Conservation (phyloP, 768 basidiomycete species). For the Hypholoma sublateritium region DNA sequence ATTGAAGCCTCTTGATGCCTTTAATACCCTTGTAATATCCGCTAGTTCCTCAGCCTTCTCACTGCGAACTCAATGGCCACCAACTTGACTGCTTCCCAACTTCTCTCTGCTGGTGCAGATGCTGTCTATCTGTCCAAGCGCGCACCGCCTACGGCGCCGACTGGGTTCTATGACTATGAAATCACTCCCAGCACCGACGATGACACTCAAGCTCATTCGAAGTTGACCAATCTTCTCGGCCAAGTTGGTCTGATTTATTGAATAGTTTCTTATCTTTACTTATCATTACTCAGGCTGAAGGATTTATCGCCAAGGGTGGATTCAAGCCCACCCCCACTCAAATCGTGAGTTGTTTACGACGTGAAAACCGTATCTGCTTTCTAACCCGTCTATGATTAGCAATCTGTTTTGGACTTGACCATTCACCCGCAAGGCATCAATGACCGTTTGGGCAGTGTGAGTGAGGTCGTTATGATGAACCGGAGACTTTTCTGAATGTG, state of each 20-base stretch:
- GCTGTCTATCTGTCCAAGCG: slow-evolving; percentile 8
- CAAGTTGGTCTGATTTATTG: background rate
- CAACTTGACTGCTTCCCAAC: slow-evolving; percentile 4
- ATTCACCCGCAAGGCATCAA: slow-evolving; percentile 9
- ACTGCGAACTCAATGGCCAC: background rate
- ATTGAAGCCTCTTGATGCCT: too few species aligned
- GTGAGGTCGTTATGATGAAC: background rate
- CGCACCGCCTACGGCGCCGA: slow-evolving; percentile 13
- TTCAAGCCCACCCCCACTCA: slow-evolving; percentile 11
- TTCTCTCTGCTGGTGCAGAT: slow-evolving; percentile 6
- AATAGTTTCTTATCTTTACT: background rate
- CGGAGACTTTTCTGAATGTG: background rate
- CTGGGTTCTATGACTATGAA: slow-evolving; percentile 19
- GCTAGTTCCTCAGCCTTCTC: too few species aligned
- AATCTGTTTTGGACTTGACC: slow-evolving; percentile 9
- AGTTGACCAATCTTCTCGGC: background rate
- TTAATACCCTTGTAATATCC: too few species aligned
- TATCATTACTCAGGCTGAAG: slow-evolving; percentile 1
- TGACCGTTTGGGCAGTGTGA: slow-evolving; percentile 17
- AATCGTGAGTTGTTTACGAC: slow-evolving; percentile 5
- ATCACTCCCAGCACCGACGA: slow-evolving; percentile 12
- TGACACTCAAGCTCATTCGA: slow-evolving; percentile 11
- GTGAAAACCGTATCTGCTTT: background rate
- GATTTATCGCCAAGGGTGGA: slow-evolving; percentile 10
- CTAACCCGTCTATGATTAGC: background rate